Conservation (phyloP, 495 filamentous ascomycete species). For the Oleoguttula mirabilis region DNA sequence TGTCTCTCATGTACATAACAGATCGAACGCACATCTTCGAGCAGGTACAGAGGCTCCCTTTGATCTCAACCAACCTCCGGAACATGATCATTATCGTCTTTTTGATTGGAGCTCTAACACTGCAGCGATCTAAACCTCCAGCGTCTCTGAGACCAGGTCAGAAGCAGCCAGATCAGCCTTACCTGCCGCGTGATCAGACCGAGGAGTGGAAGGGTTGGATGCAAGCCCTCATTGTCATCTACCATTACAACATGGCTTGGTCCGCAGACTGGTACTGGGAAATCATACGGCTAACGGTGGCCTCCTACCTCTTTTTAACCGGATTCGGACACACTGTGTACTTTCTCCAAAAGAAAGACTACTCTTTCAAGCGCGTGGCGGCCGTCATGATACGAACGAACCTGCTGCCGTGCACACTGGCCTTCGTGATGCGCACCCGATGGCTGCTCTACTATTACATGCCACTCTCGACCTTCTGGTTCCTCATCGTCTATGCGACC, state of each 20-base stretch:
- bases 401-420: slow-evolving; percentile 39
- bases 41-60: neutral
- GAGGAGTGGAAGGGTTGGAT: slow-evolving; percentile 58
- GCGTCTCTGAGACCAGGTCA: neutral
- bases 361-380: slow-evolving; percentile 38
- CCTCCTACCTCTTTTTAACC: slow-evolving; percentile 50
- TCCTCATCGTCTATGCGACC: slow-evolving; percentile 41
- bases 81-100: neutral
- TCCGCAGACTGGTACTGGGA: slow-evolving; percentile 41
- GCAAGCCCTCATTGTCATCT: slow-evolving; percentile 46
- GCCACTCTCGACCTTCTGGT: slow-evolving; percentile 49
- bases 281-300: slow-evolving; percentile 42
- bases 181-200: slow-evolving; percentile 43
- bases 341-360: slow-evolving; percentile 42
- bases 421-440: slow-evolving; percentile 46
- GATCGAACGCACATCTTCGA: neutral
- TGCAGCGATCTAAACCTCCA: neutral
- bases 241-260: slow-evolving; percentile 45
- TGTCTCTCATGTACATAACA: neutral
- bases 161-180: slow-evolving; percentile 20
- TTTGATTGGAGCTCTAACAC: neutral
- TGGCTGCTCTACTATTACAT: slow-evolving; percentile 52
- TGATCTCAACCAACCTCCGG: neutral
- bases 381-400: slow-evolving; percentile 45
- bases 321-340: slow-evolving; percentile 49